Base-by-base conservation (phyloP, 495 filamentous ascomycete species). In the Talaromyces thailandensis region DNA sequence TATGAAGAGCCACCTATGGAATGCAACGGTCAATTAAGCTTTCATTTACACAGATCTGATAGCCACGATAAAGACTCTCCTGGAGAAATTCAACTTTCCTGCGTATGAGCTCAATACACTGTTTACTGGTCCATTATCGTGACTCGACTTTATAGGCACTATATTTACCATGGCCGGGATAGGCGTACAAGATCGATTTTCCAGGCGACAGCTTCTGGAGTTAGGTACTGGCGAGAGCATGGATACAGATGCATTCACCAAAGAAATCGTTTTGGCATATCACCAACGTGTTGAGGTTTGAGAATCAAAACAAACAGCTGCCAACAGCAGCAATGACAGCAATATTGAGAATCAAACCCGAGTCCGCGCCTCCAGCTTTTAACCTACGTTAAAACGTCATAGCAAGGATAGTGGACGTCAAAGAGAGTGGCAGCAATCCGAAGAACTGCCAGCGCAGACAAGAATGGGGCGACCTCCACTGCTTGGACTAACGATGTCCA, bases 401-500 rank as follows among this genome's bases (percentile, higher is more conserved):
- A n/a, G 55, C 55, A 21, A 58, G 6, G 12, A 58, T 6, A 31
- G 55, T 28, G 29, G 55, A 32, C 29, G 4, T 32, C 29, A 58
- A n/a, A 29, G 11, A 58, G 55, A 31, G 55, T 58, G 14, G 25
- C 55, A 23, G 29, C 6, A 58, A 58, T 58, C 28, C 55, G 25
- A n/a, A 58, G 25, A n/a, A 58, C 29, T n/a, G 55, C 29, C n/a
- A 58, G 55, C 7, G 55, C 12, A 37, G 55, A 58, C 9, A 29
- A 58, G 6, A 58, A 58, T 32, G 55, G 55, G 11, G 55, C 55
- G 4, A 58, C 55, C 25, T 58, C 55, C 16, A 32, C 55, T 58
- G 55, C n/a, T 32, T 58, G 25, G 55, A 58, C 55, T 32, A 58
- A 24, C 12, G 29, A 58, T n/a, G 55, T 58, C n/a, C 55, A 28